Percentiles rank a stretch among this genome's conserved stretches.
Evolutionary conservation across 257 asterid species (phyloP).

Genomic region (Primulina eburnea): DNA sequence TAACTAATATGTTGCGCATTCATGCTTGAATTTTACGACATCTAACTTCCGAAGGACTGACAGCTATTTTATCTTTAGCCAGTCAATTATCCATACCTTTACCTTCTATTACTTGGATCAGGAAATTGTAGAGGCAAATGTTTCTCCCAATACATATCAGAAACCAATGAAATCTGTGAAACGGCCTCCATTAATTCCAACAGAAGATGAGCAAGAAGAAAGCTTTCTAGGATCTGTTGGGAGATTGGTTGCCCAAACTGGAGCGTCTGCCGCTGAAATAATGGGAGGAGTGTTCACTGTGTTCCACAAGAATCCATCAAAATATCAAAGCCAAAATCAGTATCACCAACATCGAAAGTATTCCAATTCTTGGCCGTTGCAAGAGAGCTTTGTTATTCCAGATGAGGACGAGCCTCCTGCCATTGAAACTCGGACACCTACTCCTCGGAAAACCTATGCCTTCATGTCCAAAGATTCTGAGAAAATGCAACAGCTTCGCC

Average conservation of each 20-base stretch:
- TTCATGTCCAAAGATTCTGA: slow-evolving; percentile 87
- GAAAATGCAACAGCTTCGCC: slow-evolving; percentile 81
- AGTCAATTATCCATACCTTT: slow-evolving; percentile 9
- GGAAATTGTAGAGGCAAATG: slow-evolving; percentile 33
- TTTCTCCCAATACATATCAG: slow-evolving; percentile 36
- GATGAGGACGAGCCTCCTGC: slow-evolving; percentile 82
- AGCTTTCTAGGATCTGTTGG: slow-evolving; percentile 61
- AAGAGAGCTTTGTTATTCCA: slow-evolving; percentile 75
- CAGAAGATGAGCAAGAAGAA: slow-evolving; percentile 69
- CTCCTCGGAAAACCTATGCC: slow-evolving; percentile 87
- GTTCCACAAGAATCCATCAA: slow-evolving; percentile 45
- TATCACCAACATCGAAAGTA: slow-evolving; percentile 49
- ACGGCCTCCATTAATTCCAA: slow-evolving; percentile 69
- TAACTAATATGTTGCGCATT: not conserved
- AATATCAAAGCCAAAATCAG: slow-evolving; percentile 38
- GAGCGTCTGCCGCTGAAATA: slow-evolving; percentile 63
- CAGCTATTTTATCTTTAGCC: not conserved
- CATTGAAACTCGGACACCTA: slow-evolving; percentile 66
- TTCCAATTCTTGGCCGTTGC: slow-evolving; percentile 59
- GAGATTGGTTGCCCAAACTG: slow-evolving; percentile 53
- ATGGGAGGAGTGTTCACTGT: slow-evolving; percentile 64
- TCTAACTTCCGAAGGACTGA: not conserved
- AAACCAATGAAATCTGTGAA: slow-evolving; percentile 52
- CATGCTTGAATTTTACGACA: not conserved
- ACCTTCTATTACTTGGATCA: slow-evolving; percentile 27